These are phyloP conservation scores for Rhizopus delemar DNA, from an alignment of 371 early-diverging fungal genomes.

Conservation along the genomic window DNA sequence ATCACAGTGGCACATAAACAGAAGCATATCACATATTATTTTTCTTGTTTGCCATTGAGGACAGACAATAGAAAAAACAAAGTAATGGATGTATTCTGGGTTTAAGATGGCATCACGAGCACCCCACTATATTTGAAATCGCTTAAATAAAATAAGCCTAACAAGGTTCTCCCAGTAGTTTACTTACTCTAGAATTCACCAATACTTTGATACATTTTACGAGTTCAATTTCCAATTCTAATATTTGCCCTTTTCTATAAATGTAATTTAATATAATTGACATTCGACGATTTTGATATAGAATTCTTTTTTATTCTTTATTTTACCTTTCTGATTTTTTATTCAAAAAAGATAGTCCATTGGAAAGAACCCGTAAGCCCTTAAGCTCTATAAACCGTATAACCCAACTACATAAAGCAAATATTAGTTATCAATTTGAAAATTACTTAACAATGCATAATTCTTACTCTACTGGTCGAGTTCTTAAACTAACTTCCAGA, in stretches of 20 bases:
- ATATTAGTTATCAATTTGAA: neutral
- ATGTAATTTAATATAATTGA: neutral
- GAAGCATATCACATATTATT: conserved; percentile 69
- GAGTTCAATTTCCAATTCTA: conserved; percentile 72
- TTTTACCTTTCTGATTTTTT: conserved; percentile 30
- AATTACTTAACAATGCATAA: neutral
- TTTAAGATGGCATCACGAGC: conserved; percentile 68
- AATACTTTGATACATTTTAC: conserved; percentile 73
- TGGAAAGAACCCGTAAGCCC: conserved; percentile 62
- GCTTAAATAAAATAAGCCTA: neutral
- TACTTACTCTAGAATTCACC: conserved; percentile 59
- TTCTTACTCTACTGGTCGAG: conserved; percentile 46
- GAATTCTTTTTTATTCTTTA: neutral
- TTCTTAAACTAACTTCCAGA: conserved; percentile 49
- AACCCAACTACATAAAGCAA: conserved; percentile 42
- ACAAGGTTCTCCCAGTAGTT: neutral
- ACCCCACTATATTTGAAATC: conserved; percentile 55
- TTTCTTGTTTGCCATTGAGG: conserved; percentile 71
- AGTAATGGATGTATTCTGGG: conserved; percentile 61
- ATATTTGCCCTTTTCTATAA: conserved; percentile 56
- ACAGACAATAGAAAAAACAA: conserved; percentile 72
- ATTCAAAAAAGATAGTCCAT: conserved; percentile 56
- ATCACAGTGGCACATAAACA: conserved; percentile 77
- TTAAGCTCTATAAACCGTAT: conserved; percentile 67
- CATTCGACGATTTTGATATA: neutral